Percentiles rank a stretch among this genome's conserved stretches.
These are phyloP conservation scores for Erodium moschatum DNA, from an alignment of 441 rosid genomes.

Conservation along the genomic window DNA sequence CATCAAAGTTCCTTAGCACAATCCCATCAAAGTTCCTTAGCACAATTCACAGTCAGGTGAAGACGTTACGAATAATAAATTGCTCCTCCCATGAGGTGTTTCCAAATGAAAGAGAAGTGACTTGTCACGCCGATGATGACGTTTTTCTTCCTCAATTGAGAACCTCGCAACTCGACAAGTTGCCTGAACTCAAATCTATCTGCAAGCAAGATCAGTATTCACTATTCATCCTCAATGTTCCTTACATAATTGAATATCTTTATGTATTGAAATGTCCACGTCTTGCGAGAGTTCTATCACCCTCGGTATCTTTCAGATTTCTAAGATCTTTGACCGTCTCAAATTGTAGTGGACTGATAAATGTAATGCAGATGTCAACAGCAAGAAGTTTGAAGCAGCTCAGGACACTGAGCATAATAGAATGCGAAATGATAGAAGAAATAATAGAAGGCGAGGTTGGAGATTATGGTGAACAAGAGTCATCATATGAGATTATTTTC, in stretches of 20 bases:
- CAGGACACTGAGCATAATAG: not conserved
- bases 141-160: not conserved
- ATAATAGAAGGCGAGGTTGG: not conserved
- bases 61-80: not conserved
- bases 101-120: not conserved
- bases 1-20: not conserved
- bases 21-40: not conserved
- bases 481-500: slow-evolving; percentile 19
- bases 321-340: not conserved
- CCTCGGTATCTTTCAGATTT: not conserved
- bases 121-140: not conserved
- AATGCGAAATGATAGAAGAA: slow-evolving; percentile 17
- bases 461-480: not conserved
- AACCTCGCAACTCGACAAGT: not conserved
- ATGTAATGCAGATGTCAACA: too few species aligned
- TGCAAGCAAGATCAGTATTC: not conserved
- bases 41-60: not conserved
- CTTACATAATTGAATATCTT: not conserved
- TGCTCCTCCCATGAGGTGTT: not conserved
- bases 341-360: not conserved
- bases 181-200: not conserved
- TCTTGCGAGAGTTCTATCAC: not conserved
- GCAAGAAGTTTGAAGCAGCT: too few species aligned
- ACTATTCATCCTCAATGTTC: not conserved
- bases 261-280: not conserved